Percentiles rank a stretch among this genome's conserved stretches.
Evolutionary conservation across 805 yeast genomes (phyloP).

Genomic region (Wickerhamomyces chaumierensis): DNA sequence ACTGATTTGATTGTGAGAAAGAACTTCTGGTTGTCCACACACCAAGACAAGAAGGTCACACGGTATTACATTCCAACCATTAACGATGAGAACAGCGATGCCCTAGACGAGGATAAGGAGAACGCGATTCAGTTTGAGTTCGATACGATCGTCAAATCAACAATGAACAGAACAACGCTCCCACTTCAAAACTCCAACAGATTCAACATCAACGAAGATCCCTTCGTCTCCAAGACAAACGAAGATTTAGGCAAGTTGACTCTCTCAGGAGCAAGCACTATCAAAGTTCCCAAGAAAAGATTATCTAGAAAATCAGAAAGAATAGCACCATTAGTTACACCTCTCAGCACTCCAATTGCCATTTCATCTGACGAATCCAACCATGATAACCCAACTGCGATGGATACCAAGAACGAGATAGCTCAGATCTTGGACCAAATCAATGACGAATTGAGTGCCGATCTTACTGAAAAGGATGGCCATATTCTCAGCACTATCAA

Average conservation of each 20-base stretch:
- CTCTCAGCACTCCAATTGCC: not conserved
- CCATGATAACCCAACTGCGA: too few relatives aligned
- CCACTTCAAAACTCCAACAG: not conserved
- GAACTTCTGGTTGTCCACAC: slow-evolving; percentile 26
- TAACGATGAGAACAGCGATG: slow-evolving; percentile 1
- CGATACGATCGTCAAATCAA: slow-evolving; percentile 1
- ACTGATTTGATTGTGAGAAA: slow-evolving; percentile 31
- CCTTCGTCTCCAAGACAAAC: not conserved
- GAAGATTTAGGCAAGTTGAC: not conserved
- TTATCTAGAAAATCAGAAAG: too few relatives aligned
- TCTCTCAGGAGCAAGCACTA: not conserved
- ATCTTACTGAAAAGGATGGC: not conserved
- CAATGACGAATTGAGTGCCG: not conserved
- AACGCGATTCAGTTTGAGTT: slow-evolving; percentile 14
- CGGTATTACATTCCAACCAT: slow-evolving; percentile 23
- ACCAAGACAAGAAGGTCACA: slow-evolving; percentile 3
- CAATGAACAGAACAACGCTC: not conserved
- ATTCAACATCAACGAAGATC: not conserved
- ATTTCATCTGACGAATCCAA: too few relatives aligned
- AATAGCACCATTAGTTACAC: not conserved
- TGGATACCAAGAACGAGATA: too few relatives aligned
- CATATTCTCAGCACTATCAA: not conserved
- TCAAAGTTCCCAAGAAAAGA: not conserved
- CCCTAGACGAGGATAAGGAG: not conserved
- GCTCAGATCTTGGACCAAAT: too few relatives aligned